Conservation (phyloP, 2,329 filamentous ascomycete genomes). For the Ambrosiella xylebori region DNA sequence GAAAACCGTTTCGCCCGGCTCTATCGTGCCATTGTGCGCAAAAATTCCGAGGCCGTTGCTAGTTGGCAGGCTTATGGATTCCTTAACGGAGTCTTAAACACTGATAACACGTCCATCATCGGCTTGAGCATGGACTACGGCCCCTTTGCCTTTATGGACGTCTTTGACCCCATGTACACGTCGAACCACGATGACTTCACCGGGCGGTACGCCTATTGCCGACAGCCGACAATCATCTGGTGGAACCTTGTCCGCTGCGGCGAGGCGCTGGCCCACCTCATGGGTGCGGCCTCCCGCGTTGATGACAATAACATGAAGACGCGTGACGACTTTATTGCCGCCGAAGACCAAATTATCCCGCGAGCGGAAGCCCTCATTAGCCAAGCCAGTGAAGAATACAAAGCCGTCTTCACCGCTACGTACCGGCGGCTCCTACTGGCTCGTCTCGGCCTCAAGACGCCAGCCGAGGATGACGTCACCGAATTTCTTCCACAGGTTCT, state of each 20-base stretch:
- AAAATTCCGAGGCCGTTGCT: constrained; percentile 77
- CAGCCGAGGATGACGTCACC: constrained; percentile 58
- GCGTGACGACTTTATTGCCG: constrained; percentile 2
- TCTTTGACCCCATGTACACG: constrained; percentile 86
- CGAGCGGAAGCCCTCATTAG: constrained; percentile 74
- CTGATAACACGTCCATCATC: constrained; percentile 85
- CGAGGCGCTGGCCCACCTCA: constrained; percentile 72
- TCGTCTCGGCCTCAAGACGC: constrained; percentile 54
- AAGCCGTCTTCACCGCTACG: constrained; percentile 68
- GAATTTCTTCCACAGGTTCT: constrained; percentile 62
- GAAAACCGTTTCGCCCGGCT: constrained; percentile 79
- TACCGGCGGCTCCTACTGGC: constrained; percentile 74
- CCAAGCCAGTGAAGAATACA: constrained; percentile 71
- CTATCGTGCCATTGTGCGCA: constrained; percentile 70
- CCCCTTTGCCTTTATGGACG: constrained; percentile 94
- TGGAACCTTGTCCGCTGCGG: constrained; percentile 92
- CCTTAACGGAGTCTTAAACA: constrained; percentile 96
- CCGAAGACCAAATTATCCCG: constrained; percentile 46
- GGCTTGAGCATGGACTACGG: constrained; percentile 89
- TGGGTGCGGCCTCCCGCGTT: constrained; percentile 57
- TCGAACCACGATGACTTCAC: constrained; percentile 90
- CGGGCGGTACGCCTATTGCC: constrained; percentile 78
- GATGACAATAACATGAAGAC: constrained; percentile 49
- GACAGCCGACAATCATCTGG: constrained; percentile 94
- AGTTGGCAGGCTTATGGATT: constrained; percentile 98